Percentiles rank a stretch among this genome's conserved stretches.
Conservation (phyloP, 2,329 filamentous ascomycete genomes). For the Fusarium nelsonii region DNA sequence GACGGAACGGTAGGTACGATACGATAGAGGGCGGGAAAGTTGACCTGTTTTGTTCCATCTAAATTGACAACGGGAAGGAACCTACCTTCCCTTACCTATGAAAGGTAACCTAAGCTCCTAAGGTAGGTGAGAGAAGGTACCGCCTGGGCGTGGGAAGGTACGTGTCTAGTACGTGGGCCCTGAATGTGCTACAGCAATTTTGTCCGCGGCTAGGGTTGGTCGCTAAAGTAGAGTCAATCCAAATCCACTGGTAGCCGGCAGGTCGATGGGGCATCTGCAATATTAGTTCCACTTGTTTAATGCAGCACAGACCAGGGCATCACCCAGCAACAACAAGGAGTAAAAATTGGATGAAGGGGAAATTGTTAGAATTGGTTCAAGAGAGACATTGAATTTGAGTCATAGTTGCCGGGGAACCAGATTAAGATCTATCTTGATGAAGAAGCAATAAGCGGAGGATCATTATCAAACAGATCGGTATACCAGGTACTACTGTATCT, state of each 20-base stretch:
- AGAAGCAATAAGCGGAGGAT: constrained; percentile 1
- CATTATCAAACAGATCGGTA: constrained; percentile 1
- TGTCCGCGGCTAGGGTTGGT: constrained; percentile 42
- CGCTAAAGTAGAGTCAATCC: constrained; percentile 36
- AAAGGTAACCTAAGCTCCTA: no score
- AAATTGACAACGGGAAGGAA: constrained; percentile 5
- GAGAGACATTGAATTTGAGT: constrained; percentile 14
- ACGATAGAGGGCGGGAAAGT: neutral
- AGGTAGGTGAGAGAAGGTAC: neutral
- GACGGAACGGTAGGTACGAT: constrained; percentile 2
- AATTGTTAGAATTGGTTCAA: constrained; percentile 15
- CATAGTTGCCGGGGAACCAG: constrained; percentile 29
- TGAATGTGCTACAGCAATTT: constrained; percentile 39
- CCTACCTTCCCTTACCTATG: neutral
- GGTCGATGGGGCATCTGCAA: constrained; percentile 46
- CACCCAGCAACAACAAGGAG: constrained; percentile 47
- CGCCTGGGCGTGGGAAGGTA: constrained; percentile 31
- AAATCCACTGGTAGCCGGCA: constrained; percentile 42
- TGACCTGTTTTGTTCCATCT: neutral
- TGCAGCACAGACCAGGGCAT: constrained; percentile 48
- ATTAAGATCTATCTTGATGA: neutral
- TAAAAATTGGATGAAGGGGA: constrained; percentile 17
- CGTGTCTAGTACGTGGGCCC: constrained; percentile 40
- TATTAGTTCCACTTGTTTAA: constrained; percentile 52
- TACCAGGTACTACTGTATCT: neutral